Evolutionary conservation across 2,329 filamentous ascomycete genomes (phyloP).

Genomic region (Sporothrix globosa): DNA sequence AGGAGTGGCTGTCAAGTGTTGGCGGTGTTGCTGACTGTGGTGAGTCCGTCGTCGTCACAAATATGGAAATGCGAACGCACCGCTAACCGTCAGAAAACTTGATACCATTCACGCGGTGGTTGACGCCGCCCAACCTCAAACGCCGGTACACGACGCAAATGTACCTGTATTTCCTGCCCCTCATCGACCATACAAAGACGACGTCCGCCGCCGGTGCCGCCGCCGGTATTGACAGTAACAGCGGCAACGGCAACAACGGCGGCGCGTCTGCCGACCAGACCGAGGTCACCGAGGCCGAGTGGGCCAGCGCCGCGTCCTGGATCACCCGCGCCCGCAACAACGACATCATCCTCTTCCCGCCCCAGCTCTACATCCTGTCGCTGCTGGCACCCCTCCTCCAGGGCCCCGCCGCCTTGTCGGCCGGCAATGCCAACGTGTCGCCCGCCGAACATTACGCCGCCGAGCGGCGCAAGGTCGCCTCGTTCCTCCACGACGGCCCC

Average conservation of each 20-base stretch:
- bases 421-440: not conserved
- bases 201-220: constrained; percentile 44
- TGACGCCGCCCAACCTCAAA: constrained; percentile 73
- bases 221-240: constrained; percentile 48
- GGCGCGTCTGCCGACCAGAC: constrained; percentile 64
- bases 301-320: constrained; percentile 72
- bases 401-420: not conserved
- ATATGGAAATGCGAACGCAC: not conserved
- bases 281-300: constrained; percentile 64
- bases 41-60: constrained; percentile 42
- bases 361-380: constrained; percentile 76
- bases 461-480: constrained; percentile 57
- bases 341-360: constrained; percentile 84
- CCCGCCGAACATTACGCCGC: constrained; percentile 42
- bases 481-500: constrained; percentile 53
- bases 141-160: constrained; percentile 93
- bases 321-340: constrained; percentile 63
- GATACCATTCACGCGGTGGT: constrained; percentile 86
- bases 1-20: constrained; percentile 61
- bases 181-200: constrained; percentile 45
- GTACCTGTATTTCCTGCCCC: constrained; percentile 89
- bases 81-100: constrained; percentile 54
- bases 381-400: constrained; percentile 61
- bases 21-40: constrained; percentile 68
- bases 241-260: constrained; percentile 60